Conservation (phyloP, 441 rosid genomes). For the Pelargonium cotyledonis region DNA sequence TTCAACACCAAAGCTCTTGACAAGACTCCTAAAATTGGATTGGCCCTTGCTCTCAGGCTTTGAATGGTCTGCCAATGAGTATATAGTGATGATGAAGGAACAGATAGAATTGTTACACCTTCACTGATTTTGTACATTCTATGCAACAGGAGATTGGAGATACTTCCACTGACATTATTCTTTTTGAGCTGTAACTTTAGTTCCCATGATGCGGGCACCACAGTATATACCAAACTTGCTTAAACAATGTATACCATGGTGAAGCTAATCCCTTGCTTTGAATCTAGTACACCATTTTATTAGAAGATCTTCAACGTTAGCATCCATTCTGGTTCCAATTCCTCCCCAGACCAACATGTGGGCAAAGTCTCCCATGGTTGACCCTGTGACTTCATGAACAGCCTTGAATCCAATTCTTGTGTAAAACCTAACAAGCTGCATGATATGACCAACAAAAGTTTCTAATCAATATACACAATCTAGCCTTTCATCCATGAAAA, state of each 20-base stretch:
- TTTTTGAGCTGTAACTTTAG: too few species aligned
- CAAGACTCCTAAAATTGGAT: not conserved
- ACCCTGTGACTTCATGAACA: slow-evolving; percentile 72
- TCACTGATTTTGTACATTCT: too few species aligned
- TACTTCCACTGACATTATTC: too few species aligned
- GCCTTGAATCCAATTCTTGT: slow-evolving; percentile 60
- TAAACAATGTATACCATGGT: slow-evolving; percentile 3
- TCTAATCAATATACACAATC: not conserved
- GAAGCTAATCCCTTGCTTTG: slow-evolving; percentile 26
- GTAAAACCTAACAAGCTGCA: slow-evolving; percentile 78
- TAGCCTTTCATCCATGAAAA: too few species aligned
- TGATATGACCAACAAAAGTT: slow-evolving; percentile 7
- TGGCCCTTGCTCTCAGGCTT: slow-evolving; percentile 8
- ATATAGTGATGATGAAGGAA: too few species aligned
- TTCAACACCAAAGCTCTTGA: slow-evolving; percentile 3
- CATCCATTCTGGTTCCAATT: slow-evolving; percentile 89
- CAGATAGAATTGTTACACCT: too few species aligned
- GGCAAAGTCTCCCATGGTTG: slow-evolving; percentile 58
- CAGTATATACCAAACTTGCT: not conserved
- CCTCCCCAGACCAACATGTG: slow-evolving; percentile 95
- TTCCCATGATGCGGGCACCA: too few species aligned
- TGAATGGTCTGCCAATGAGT: not conserved
- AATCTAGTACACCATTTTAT: slow-evolving; percentile 64
- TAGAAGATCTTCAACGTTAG: slow-evolving; percentile 53
- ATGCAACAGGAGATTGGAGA: too few species aligned